Evolutionary conservation across 331 rosid genomes (phyloP).

Genomic region (Pyracantha coccinea): DNA sequence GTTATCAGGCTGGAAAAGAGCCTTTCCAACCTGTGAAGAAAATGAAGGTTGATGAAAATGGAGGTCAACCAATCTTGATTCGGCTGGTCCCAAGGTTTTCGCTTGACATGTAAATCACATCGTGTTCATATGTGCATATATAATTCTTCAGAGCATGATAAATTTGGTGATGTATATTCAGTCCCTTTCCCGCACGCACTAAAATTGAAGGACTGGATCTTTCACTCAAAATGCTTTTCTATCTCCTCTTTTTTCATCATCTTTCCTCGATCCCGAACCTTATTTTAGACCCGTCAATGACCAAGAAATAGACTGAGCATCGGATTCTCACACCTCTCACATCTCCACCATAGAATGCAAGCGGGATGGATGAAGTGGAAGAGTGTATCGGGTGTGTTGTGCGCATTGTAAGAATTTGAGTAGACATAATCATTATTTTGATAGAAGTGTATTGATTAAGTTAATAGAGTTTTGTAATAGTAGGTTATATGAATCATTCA

Average conservation of each 20-base stretch:
- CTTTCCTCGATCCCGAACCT: background rate
- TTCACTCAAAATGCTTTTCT: constrained; percentile 1
- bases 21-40: constrained; percentile 26
- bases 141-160: background rate
- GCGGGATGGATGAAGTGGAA: too few species aligned
- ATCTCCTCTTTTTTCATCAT: constrained; percentile 8
- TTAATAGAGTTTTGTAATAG: too few species aligned
- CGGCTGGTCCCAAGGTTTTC: constrained; percentile 11
- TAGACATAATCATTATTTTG: too few species aligned
- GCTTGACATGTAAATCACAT: background rate
- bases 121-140: background rate
- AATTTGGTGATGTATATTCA: constrained; percentile 6
- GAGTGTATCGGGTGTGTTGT: too few species aligned
- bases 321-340: constrained; percentile 12
- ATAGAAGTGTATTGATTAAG: too few species aligned
- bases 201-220: constrained; percentile 7
- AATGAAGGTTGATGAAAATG: constrained; percentile 5
- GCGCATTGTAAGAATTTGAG: too few species aligned
- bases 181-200: background rate
- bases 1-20: background rate
- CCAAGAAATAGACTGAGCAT: constrained; percentile 21
- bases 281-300: background rate
- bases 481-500: too few species aligned
- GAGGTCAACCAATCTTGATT: background rate
- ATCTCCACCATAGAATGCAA: too few species aligned